These are phyloP conservation scores for Pleurotus pulmonarius DNA, from an alignment of 768 basidiomycete genomes.

Conservation along the genomic window DNA sequence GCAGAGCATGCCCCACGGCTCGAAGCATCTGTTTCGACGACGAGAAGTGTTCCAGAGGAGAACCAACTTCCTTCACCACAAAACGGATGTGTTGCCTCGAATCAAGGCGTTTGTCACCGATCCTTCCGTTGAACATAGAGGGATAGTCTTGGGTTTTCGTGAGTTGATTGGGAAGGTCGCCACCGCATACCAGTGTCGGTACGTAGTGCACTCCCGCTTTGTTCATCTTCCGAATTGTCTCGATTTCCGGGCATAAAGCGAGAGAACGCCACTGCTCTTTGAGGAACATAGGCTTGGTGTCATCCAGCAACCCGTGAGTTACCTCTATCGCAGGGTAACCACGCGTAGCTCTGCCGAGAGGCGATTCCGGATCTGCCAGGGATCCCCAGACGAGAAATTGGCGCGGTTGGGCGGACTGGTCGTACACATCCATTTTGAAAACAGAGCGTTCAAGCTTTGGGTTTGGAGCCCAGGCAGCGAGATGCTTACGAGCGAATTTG, in stretches of 20 bases:
- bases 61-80: not conserved
- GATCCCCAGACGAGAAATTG: not conserved
- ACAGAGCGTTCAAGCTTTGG: not conserved
- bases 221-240: slow-evolving; percentile 3
- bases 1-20: not conserved
- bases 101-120: not conserved
- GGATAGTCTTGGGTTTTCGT: not conserved
- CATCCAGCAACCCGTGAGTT: not conserved
- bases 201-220: not conserved
- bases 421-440: not conserved
- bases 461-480: not conserved
- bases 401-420: not conserved
- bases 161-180: slow-evolving; percentile 9
- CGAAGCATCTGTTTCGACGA: not conserved
- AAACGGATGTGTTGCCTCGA: not conserved
- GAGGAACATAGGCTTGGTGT: slow-evolving; percentile 14
- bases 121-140: too few species aligned
- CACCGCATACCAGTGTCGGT: slow-evolving; percentile 3
- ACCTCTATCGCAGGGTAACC: slow-evolving; percentile 15
- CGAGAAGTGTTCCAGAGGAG: not conserved
- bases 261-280: slow-evolving; percentile 16
- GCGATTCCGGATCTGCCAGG: slow-evolving; percentile 8
- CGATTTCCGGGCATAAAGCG: not conserved
- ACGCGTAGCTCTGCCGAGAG: slow-evolving; percentile 15
- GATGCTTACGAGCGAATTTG: not conserved